Percentiles rank a stretch among this genome's conserved stretches.
phyloP scores from a whole-genome alignment of 495 filamentous ascomycete genomes.

The Glutinoglossum americanum region DNA sequence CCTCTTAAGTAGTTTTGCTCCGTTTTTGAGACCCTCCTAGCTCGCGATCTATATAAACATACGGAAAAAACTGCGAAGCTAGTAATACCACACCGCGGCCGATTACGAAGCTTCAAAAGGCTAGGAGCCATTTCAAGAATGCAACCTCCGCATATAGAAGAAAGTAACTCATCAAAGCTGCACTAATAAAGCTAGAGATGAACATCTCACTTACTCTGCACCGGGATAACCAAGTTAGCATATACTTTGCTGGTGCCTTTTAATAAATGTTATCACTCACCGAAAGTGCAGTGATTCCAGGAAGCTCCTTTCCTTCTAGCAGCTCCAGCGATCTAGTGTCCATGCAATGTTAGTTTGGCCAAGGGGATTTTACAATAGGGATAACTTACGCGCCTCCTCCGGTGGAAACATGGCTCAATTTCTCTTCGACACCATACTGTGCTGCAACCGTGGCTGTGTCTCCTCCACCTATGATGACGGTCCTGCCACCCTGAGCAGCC shows the following conservation, averaged over 20 bases:
- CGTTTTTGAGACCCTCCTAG: no score
- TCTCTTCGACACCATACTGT: slow-evolving; percentile 88
- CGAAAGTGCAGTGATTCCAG: slow-evolving; percentile 83
- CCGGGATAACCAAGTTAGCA: slow-evolving; percentile 1
- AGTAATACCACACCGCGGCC: background rate
- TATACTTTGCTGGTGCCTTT: slow-evolving; percentile 6
- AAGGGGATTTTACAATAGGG: background rate
- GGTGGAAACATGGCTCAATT: slow-evolving; percentile 94
- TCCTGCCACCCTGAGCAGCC: slow-evolving; percentile 60
- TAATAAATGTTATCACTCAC: slow-evolving; percentile 34
- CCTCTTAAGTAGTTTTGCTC: background rate
- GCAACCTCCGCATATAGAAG: background rate
- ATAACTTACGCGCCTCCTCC: slow-evolving; percentile 56
- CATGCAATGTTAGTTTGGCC: background rate
- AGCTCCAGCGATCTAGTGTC: slow-evolving; percentile 51
- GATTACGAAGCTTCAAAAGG: no score
- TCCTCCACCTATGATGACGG: slow-evolving; percentile 94
- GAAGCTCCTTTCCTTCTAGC: slow-evolving; percentile 90
- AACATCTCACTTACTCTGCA: slow-evolving; percentile 1
- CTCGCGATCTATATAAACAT: background rate
- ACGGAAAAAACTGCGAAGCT: background rate
- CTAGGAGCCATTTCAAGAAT: background rate
- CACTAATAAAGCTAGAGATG: background rate
- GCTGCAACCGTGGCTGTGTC: slow-evolving; percentile 96
- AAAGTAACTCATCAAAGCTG: background rate